A percentile compares a stretch with the other conserved stretches of the same genome.
phyloP scores from a whole-genome alignment of 306 rosid genomes.

The Chamaecrista fasciculata region DNA sequence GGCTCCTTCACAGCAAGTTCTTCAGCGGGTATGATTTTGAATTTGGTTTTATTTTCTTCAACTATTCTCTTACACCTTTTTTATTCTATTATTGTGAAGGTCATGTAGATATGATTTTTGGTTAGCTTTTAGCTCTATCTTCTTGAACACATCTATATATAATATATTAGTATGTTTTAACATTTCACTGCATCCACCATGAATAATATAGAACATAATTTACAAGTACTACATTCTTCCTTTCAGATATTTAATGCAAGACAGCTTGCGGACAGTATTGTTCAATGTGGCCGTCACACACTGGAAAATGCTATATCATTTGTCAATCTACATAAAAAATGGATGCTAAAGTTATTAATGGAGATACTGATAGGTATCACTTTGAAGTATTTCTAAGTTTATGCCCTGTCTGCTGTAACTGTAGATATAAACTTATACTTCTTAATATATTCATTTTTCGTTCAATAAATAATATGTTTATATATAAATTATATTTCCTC shows the following conservation, averaged over 20 bases:
- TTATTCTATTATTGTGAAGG: neutral
- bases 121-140: neutral
- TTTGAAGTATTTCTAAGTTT: conserved; percentile 9
- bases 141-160: neutral
- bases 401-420: neutral
- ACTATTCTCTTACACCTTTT: conserved; percentile 21
- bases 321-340: conserved; percentile 77
- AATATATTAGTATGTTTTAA: neutral
- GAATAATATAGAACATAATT: conserved; percentile 17
- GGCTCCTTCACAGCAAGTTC: conserved; percentile 72
- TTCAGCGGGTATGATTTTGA: conserved; percentile 68
- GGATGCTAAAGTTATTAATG: conserved; percentile 92
- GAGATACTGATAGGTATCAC: conserved; percentile 91
- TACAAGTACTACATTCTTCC: conserved; percentile 27
- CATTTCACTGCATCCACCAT: conserved; percentile 17
- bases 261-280: conserved; percentile 95
- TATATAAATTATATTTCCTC: too few species aligned
- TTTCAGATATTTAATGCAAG: conserved; percentile 85
- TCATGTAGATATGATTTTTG: conserved; percentile 10
- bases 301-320: conserved; percentile 81
- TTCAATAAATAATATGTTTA: too few species aligned
- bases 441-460: too few species aligned
- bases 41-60: conserved; percentile 19
- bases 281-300: conserved; percentile 91
- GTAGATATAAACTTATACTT: neutral